phyloP scores from a whole-genome alignment of 2,329 filamentous ascomycete species.

The Paraphoma sp. region DNA sequence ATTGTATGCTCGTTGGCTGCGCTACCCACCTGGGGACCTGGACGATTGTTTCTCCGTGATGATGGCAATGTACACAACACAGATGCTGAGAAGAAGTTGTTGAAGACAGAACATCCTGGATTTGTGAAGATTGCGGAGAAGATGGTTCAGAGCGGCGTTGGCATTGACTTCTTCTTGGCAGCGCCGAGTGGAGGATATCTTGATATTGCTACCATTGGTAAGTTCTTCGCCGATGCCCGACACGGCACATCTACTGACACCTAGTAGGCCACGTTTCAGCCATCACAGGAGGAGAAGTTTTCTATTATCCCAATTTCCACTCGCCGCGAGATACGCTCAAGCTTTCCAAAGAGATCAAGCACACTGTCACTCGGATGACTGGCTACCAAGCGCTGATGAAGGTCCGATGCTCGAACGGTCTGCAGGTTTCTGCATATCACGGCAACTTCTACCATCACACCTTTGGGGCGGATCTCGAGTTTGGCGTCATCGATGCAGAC shows the following conservation, averaged over 20 bases:
- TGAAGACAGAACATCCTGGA: slow-evolving; percentile 85
- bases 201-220: slow-evolving; percentile 89
- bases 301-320: slow-evolving; percentile 97
- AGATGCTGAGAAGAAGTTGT: slow-evolving; percentile 90
- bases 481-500: slow-evolving; percentile 90
- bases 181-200: slow-evolving; percentile 89
- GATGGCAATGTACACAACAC: slow-evolving; percentile 81
- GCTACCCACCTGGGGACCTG: slow-evolving; percentile 92
- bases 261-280: slow-evolving; percentile 77
- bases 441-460: slow-evolving; percentile 97
- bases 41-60: slow-evolving; percentile 83
- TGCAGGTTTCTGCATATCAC: slow-evolving; percentile 93
- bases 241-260: slow-evolving; percentile 6
- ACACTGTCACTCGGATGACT: slow-evolving; percentile 86
- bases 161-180: slow-evolving; percentile 93
- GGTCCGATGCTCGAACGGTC: slow-evolving; percentile 93
- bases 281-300: slow-evolving; percentile 91
- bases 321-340: slow-evolving; percentile 84
- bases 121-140: slow-evolving; percentile 88
- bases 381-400: slow-evolving; percentile 98
- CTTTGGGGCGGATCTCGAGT: slow-evolving; percentile 91
- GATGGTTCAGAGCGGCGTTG: slow-evolving; percentile 85
- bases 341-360: slow-evolving; percentile 82
- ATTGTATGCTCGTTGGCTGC: slow-evolving; percentile 85
- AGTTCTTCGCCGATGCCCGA: slow-evolving; percentile 26